Evolutionary conservation across 306 rosid species (phyloP), one percentile per base, ranked within the genome.

Genomic region (Biancaea sappan): DNA sequence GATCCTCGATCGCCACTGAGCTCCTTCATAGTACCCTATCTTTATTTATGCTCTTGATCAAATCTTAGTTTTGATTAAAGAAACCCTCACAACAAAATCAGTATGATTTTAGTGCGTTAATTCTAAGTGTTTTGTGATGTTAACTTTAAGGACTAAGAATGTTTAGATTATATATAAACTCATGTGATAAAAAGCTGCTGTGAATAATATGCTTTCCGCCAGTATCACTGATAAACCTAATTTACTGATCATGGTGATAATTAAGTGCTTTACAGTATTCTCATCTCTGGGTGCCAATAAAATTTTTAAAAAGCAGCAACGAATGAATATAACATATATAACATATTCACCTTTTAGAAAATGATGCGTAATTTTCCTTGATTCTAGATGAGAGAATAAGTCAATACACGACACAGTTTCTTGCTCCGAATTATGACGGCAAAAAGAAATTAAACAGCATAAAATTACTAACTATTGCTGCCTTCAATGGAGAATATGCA

Each of bases 401-500:
- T 50, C 53, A 21, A n/a, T n/a, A n/a, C n/a, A 34, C 4, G 62
- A 56, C 68, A 35, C 6, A 52, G 50, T 63, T 75, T 80, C 31
- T 75, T 62, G 73, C 32, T 80, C 29, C 61, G 58, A 71, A 65
- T 75, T 76, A 71, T 64, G 41, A 47, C 71, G 65, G 65, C 29
- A 74, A 52, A 47, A 66, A 66, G 38, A 56, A 77, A 72, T 65
- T 26, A 66, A 77, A 41, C 26, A 59, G 38, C 15, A 35, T n/a
- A 15, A 43, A 24, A 72, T 66, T 61, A 82, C 4, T 81, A 24
- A 72, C 59, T 61, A 82, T 7, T 81, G 71, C 31, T 38, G 37
- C n/a, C 24, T 61, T 60, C 53, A 11, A 40, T 26, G 22, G 9
- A 29, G 25, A 59, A n/a, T n/a, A n/a, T n/a, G 79, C 74, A 79